Evolutionary conservation across 441 rosid genomes (phyloP).

Genomic region (Syzygium syzygioides): DNA sequence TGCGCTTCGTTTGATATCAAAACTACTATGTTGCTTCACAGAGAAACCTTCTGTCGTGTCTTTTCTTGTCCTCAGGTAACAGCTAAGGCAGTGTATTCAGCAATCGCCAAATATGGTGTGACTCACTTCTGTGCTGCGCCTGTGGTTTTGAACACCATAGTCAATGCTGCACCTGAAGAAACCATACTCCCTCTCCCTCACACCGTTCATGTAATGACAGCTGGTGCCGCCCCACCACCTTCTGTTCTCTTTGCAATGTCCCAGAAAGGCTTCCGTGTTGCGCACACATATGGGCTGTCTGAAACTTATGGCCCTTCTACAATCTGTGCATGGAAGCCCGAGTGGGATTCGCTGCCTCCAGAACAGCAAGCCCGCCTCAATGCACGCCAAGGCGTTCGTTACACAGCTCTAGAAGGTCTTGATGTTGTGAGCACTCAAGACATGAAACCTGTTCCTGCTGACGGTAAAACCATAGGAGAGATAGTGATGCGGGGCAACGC

Average conservation of each 20-base stretch:
- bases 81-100: conserved; percentile 77
- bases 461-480: conserved; percentile 82
- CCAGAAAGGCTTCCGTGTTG: conserved; percentile 64
- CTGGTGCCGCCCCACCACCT: conserved; percentile 91
- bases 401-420: conserved; percentile 57
- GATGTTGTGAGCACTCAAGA: conserved; percentile 63
- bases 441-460: conserved; percentile 68
- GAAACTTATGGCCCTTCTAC: conserved; percentile 91
- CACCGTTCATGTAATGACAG: conserved; percentile 70
- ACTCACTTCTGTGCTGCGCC: conserved; percentile 92
- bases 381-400: conserved; percentile 91
- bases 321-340: conserved; percentile 85
- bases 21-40: background rate
- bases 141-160: conserved; percentile 69
- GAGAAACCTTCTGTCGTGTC: background rate
- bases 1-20: background rate
- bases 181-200: conserved; percentile 81
- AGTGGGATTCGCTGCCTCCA: conserved; percentile 79
- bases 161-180: conserved; percentile 65
- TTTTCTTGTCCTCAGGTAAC: conserved; percentile 44
- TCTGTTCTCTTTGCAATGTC: conserved; percentile 66
- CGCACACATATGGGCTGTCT: conserved; percentile 87
- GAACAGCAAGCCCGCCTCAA: conserved; percentile 74
- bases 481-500: conserved; percentile 71
- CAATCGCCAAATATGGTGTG: conserved; percentile 63